Conservation (phyloP, 2,329 filamentous ascomycete species). For the Chrysoporthe austroafricana region DNA sequence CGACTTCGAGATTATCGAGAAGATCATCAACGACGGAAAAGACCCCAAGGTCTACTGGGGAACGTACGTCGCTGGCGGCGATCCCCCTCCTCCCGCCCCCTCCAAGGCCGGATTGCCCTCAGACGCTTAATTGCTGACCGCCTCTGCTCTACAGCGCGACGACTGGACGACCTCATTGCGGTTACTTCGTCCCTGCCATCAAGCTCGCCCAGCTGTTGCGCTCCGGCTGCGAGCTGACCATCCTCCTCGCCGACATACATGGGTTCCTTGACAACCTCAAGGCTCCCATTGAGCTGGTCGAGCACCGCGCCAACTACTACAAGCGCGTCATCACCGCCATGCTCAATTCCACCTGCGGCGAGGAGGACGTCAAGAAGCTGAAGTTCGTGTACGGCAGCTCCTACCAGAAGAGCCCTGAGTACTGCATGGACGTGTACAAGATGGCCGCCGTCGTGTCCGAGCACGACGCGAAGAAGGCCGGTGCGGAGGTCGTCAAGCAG, state of each 20-base stretch:
- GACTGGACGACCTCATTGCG: constrained; percentile 85
- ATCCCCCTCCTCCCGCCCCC: background rate
- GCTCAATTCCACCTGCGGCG: constrained; percentile 77
- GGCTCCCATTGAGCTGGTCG: constrained; percentile 85
- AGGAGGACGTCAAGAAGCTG: constrained; percentile 67
- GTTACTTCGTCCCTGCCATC: constrained; percentile 85
- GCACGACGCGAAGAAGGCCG: constrained; percentile 86
- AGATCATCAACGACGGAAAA: constrained; percentile 70
- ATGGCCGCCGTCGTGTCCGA: constrained; percentile 72
- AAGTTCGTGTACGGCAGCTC: constrained; percentile 83
- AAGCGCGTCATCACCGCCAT: constrained; percentile 73
- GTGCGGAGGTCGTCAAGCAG: constrained; percentile 94
- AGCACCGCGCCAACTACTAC: constrained; percentile 84
- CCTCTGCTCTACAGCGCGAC: constrained; percentile 63
- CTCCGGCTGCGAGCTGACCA: constrained; percentile 80
- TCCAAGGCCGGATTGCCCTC: background rate
- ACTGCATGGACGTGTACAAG: constrained; percentile 88
- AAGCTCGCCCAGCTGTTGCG: constrained; percentile 88
- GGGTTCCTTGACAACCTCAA: constrained; percentile 77
- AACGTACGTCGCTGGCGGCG: constrained; percentile 37
- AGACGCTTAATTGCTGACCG: background rate
- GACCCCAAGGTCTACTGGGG: constrained; percentile 85
- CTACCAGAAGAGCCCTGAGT: constrained; percentile 75
- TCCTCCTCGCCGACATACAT: constrained; percentile 76
- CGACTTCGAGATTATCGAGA: constrained; percentile 81